Evolutionary conservation across 176 grass and related monocot genomes (phyloP), one percentile per base, ranked within the genome.

Genomic region (Metroxylon sagu): DNA sequence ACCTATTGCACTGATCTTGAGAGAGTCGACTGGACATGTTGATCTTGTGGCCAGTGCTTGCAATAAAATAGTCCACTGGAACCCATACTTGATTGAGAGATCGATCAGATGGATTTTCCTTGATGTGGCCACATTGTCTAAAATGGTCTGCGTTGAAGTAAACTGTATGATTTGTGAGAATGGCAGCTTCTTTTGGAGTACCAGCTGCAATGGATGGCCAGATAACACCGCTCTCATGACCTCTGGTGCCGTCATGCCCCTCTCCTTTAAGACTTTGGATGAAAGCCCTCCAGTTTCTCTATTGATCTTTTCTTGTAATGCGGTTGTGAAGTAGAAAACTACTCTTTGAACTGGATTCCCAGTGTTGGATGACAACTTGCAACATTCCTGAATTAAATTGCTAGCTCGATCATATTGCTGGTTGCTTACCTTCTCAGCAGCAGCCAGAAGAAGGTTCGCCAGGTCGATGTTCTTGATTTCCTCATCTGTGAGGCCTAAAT

Each of bases 31-130:
- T 2, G 16, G 28, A 60, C 58, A 29, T 18, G 58, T 29, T 15
- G 17, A 21, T 55, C 53, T 55, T 21, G 19, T 60, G 16, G 28
- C 15, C 58, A 60, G 29, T 5, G 27, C 58, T 60, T 60, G 58
- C 28, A 60, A 29, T 3, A 60, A n/a, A 30, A 18, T 35, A 29
- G 5, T 16, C 58, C 27, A 60, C 3, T 35, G 58, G 4, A 60
- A 0, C 28, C 58, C 58, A 17, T 35, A 15, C 23, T 2, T 29
- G 58, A 60, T 35, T 6, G 58, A 30, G 26, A 60, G 58, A 31
- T 60, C 58, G 28, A 60, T 60, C 6, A 60, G 28, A 60, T 60
- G 58, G 58, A 35, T 60, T 60, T 29, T 60, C 28, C n/a, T 60
- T 35, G 58, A 26, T 18, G 58, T 29, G 29, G 26, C 58, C 28